Conservation (phyloP, 495 filamentous ascomycete species). For the Tuber melanosporum region DNA sequence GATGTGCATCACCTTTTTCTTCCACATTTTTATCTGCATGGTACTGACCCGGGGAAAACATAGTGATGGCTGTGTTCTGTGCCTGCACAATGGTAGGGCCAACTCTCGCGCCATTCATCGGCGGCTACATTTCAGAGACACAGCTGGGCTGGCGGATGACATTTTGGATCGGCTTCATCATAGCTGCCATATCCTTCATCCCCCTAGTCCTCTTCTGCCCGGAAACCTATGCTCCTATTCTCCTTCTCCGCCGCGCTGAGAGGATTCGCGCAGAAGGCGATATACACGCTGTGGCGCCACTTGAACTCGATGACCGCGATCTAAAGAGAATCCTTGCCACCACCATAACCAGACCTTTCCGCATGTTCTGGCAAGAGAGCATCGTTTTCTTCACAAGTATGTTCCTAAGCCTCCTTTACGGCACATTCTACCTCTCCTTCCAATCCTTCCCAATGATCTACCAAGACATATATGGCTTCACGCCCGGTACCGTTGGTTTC, state of each 20-base stretch:
- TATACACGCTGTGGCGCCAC: slow-evolving; percentile 43
- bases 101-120: slow-evolving; percentile 60
- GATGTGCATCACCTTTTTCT: slow-evolving; percentile 46
- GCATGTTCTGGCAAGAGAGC: slow-evolving; percentile 55
- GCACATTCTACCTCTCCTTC: slow-evolving; percentile 71
- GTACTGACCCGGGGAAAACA: slow-evolving; percentile 27
- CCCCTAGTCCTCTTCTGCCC: slow-evolving; percentile 41
- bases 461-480: slow-evolving; percentile 48
- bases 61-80: slow-evolving; percentile 42
- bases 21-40: slow-evolving; percentile 35
- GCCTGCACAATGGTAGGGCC: slow-evolving; percentile 57
- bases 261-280: slow-evolving; percentile 49
- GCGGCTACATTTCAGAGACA: slow-evolving; percentile 44
- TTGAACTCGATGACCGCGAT: slow-evolving; percentile 46
- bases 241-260: slow-evolving; percentile 53
- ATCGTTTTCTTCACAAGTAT: slow-evolving; percentile 61
- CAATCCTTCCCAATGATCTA: slow-evolving; percentile 63
- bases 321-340: slow-evolving; percentile 42
- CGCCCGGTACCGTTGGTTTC: slow-evolving; percentile 47
- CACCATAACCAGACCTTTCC: slow-evolving; percentile 48
- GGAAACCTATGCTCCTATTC: slow-evolving; percentile 58
- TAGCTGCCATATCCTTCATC: slow-evolving; percentile 44
- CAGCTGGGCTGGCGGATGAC: slow-evolving; percentile 49
- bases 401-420: slow-evolving; percentile 63
- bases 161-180: slow-evolving; percentile 52